Evolutionary conservation across 176 grass and related monocot genomes (phyloP).

Genomic region (Avena insularis): DNA sequence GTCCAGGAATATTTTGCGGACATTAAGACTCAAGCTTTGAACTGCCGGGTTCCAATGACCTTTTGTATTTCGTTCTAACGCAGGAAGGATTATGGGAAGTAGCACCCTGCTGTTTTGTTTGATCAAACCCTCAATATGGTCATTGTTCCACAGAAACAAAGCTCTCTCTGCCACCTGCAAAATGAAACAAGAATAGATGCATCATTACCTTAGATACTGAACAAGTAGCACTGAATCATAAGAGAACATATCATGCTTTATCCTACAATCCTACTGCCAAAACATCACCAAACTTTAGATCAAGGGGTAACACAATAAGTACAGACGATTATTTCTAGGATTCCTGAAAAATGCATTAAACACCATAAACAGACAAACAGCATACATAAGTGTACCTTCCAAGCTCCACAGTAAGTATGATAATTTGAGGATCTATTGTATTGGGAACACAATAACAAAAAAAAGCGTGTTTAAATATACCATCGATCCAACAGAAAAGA

Average conservation of each 20-base stretch:
- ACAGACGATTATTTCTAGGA: not conserved
- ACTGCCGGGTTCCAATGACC: constrained; percentile 74
- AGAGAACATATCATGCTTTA: not conserved
- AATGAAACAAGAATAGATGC: constrained; percentile 30
- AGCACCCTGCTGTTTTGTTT: constrained; percentile 71
- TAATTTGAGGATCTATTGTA: constrained; percentile 1
- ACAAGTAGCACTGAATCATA: not conserved
- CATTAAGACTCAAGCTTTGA: constrained; percentile 76
- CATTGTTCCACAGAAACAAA: constrained; percentile 76
- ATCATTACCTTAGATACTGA: constrained; percentile 25
- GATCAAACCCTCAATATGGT: constrained; percentile 72
- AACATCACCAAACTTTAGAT: constrained; percentile 12
- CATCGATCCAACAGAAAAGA: not conserved
- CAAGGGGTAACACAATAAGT: constrained; percentile 13
- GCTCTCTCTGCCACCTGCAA: constrained; percentile 69
- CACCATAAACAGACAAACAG: not conserved
- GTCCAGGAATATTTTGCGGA: constrained; percentile 70
- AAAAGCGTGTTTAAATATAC: not conserved
- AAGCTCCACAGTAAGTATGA: not conserved
- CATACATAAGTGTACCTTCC: not conserved
- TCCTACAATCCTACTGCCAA: not conserved
- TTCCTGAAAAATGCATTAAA: not conserved
- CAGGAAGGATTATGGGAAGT: constrained; percentile 71
- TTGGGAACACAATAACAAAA: not conserved
- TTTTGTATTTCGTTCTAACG: constrained; percentile 67